Base-by-base conservation (phyloP, 1,284 basidiomycete genomes). In the Lignosus rhinocerotis region DNA sequence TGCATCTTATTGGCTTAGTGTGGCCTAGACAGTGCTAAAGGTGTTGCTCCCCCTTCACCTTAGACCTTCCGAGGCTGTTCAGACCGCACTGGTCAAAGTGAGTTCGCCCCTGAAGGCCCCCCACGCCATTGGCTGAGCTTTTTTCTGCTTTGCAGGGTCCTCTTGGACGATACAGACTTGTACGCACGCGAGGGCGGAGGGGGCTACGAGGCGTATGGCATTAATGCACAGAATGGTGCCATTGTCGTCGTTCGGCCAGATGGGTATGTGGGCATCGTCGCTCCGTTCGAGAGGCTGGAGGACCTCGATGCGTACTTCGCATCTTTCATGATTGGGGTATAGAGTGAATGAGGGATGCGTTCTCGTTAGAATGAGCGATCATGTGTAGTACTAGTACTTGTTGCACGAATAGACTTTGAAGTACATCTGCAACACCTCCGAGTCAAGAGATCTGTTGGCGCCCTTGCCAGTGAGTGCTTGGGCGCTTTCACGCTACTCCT, bases 241-340 rank as follows among this genome's bases (percentile, higher is more conserved):
- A 71, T 90, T 17, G 82, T 90, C 31, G 76, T 88, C 33, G 82
- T 90, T 14, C 79, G 90, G 32, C 90, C 90, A 6, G 90, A 92
- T 66, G 89, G 89, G 7, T 91, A 90, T 60, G 81, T 92, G 14
- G 86, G 85, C 2, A 75, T 76, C 56, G 75, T 89, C 19, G 75
- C 76, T 1, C 78, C 85, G 0, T 69, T 89, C 43, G 74, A 83
- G 38, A 69, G 75, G 4, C 61, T 74, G 34, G 64, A 71, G 7
- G 74, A 74, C n/a, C 2, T 43, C 19, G 17, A 81, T 41, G 63
- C 62, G 16, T 88, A 87, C 72, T 87, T 88, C 55, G 67, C 72
- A 2, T 69, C 68, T 6, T 82, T 83, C 64, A 65, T 75, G 69
- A 34, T 51, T 2, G 25, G 2, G 25, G 25, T 4, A 25, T 25